phyloP scores from a whole-genome alignment of 2,329 filamentous ascomycete genomes.

The Laburnicola sp. region DNA sequence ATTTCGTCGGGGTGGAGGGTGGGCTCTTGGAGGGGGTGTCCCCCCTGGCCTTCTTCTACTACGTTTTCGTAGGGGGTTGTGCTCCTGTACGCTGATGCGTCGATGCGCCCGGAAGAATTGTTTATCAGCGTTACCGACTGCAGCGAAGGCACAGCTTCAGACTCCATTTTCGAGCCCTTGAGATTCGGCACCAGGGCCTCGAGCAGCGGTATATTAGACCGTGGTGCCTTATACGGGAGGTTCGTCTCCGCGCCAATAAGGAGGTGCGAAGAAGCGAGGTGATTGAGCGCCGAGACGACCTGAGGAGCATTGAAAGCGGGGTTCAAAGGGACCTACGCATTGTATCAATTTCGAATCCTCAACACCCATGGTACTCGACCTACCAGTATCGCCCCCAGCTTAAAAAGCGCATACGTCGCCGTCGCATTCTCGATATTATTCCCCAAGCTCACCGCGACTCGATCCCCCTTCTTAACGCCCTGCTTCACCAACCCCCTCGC shows the following conservation, averaged over 20 bases:
- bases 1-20: conserved; percentile 66
- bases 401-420: conserved; percentile 84
- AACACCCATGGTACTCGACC: conserved; percentile 11
- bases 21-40: conserved; percentile 50
- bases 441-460: conserved; percentile 83
- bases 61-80: conserved; percentile 51
- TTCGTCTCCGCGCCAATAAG: conserved; percentile 89
- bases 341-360: neutral
- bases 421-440: conserved; percentile 83
- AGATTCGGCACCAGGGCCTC: conserved; percentile 57
- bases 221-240: conserved; percentile 66
- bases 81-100: conserved; percentile 42
- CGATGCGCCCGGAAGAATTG: conserved; percentile 65
- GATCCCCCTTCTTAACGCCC: conserved; percentile 78
- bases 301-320: conserved; percentile 82
- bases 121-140: conserved; percentile 74
- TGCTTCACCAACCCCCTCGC: conserved; percentile 69
- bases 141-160: conserved; percentile 68
- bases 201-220: conserved; percentile 62
- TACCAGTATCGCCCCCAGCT: conserved; percentile 87
- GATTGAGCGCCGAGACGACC: conserved; percentile 74
- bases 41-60: conserved; percentile 50
- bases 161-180: conserved; percentile 50
- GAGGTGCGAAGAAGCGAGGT: conserved; percentile 71
- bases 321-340: conserved; percentile 75